Percentiles rank a stretch among this genome's conserved stretches.
phyloP scores from a whole-genome alignment of 176 grass and related monocot genomes.

The Poa pratensis region DNA sequence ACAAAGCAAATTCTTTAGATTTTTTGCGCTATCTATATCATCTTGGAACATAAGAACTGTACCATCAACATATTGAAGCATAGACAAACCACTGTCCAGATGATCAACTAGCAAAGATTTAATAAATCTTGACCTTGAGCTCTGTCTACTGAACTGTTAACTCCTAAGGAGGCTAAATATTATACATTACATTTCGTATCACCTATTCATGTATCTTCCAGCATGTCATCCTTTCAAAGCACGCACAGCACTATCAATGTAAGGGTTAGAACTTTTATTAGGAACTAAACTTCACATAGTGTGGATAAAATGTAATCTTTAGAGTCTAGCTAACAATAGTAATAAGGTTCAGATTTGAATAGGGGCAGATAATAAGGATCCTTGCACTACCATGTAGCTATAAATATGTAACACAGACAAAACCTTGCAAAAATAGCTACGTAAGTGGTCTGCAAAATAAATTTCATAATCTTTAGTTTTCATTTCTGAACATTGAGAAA shows the following conservation, averaged over 20 bases:
- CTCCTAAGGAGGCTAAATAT: not conserved
- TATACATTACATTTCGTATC: not conserved
- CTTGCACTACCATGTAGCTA: not conserved
- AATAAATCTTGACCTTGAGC: too few species aligned
- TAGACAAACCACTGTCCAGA: too few species aligned
- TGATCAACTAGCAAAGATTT: too few species aligned
- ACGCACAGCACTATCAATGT: not conserved
- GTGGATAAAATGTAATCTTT: not conserved
- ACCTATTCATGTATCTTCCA: not conserved
- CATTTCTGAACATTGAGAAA: not conserved
- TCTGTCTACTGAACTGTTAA: too few species aligned
- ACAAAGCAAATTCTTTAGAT: too few species aligned
- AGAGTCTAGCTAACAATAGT: not conserved
- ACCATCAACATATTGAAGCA: too few species aligned
- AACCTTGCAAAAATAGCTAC: conserved; percentile 1
- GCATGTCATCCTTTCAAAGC: not conserved
- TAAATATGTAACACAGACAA: not conserved
- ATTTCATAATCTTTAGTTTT: not conserved
- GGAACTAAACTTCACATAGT: not conserved
- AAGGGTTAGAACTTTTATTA: not conserved
- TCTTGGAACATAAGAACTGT: too few species aligned
- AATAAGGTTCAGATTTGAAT: not conserved
- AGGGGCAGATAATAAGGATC: not conserved
- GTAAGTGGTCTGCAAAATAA: not conserved
- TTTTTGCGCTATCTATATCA: too few species aligned